A percentile compares a stretch with the other conserved stretches of the same genome.
Conservation (phyloP, 768 basidiomycete genomes). For the Sarcodon aspratus region DNA sequence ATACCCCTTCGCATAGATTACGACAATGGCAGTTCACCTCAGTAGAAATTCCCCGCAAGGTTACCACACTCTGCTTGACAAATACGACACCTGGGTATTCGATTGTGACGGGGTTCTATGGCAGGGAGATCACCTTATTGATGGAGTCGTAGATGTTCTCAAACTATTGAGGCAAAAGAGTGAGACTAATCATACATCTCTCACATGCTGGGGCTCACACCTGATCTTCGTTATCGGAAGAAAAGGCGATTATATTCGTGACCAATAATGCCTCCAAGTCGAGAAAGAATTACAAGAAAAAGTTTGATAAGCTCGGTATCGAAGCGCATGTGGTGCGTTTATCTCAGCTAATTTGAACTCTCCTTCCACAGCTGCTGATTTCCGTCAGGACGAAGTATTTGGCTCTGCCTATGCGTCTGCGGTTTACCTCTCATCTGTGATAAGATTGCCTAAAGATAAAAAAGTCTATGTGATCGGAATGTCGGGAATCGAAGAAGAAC, state of each 20-base stretch:
- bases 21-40: too few relatives aligned
- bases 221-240: slow-evolving; percentile 24
- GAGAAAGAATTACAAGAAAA: slow-evolving; percentile 73
- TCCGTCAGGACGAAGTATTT: slow-evolving; percentile 81
- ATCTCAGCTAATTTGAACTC: background rate
- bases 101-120: slow-evolving; percentile 96
- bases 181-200: slow-evolving; percentile 24
- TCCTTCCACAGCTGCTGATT: background rate
- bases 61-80: slow-evolving; percentile 30
- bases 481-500: slow-evolving; percentile 85
- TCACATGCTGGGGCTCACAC: background rate
- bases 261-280: slow-evolving; percentile 98
- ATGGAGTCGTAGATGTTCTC: slow-evolving; percentile 70
- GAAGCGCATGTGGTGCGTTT: slow-evolving; percentile 63
- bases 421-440: slow-evolving; percentile 78
- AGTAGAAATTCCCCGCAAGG: too few relatives aligned
- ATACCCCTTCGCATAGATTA: too few relatives aligned
- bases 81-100: slow-evolving; percentile 91
- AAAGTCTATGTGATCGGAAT: slow-evolving; percentile 95
- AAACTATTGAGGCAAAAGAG: slow-evolving; percentile 59
- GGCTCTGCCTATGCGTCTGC: slow-evolving; percentile 87
- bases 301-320: slow-evolving; percentile 86
- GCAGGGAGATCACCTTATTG: slow-evolving; percentile 71
- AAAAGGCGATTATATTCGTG: slow-evolving; percentile 82
- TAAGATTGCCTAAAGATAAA: slow-evolving; percentile 83